A percentile compares a stretch with the other conserved stretches of the same genome.
Evolutionary conservation across 140 eudicot species (phyloP).

Genomic region (Erigeron philadelphicus): DNA sequence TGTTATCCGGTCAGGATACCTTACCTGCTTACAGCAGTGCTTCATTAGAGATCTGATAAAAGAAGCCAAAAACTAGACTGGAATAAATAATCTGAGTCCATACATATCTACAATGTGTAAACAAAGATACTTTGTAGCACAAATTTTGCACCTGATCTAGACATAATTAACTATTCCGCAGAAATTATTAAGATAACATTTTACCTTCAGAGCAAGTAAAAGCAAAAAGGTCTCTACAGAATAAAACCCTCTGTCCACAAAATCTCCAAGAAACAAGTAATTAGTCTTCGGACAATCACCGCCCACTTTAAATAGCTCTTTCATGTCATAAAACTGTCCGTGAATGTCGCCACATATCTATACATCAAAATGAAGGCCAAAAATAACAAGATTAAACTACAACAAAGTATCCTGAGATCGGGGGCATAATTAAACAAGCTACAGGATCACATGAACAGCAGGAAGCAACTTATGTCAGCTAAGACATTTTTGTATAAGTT

Average conservation of each 20-base stretch:
- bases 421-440: conserved; percentile 8
- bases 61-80: conserved; percentile 2
- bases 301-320: conserved; percentile 97
- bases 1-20: conserved; percentile 98
- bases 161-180: conserved; percentile 17
- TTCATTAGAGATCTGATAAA: conserved; percentile 23
- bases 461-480: background rate
- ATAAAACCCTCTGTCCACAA: conserved; percentile 97
- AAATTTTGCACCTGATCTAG: background rate
- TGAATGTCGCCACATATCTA: conserved; percentile 98
- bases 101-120: too few relatives aligned
- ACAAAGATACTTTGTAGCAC: too few relatives aligned
- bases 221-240: conserved; percentile 99
- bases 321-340: conserved; percentile 98
- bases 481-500: too few relatives aligned
- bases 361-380: conserved; percentile 21
- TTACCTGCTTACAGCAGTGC: conserved; percentile 53
- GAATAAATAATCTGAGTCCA: background rate
- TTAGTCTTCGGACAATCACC: conserved; percentile 99
- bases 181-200: background rate
- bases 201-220: conserved; percentile 93
- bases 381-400: conserved; percentile 12
- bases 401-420: background rate
- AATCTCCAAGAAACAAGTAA: conserved; percentile 98
- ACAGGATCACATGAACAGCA: background rate